Percentiles rank a stretch among this genome's conserved stretches.
Conservation (phyloP, 2,329 filamentous ascomycete species). For the Thelonectria olida region DNA sequence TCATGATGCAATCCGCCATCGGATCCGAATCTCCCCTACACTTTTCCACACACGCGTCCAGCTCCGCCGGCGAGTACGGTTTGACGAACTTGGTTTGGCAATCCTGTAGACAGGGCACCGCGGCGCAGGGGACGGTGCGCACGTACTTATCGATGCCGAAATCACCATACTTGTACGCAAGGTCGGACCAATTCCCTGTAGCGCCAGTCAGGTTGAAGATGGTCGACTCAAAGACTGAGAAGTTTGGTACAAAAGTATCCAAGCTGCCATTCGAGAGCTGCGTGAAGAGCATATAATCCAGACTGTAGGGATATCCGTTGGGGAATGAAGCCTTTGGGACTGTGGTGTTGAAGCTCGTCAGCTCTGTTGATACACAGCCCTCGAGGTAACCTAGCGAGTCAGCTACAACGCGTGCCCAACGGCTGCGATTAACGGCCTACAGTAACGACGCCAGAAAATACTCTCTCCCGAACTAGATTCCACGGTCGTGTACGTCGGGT, state of each 20-base stretch:
- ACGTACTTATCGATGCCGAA: constrained; percentile 1
- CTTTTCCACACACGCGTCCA: constrained; percentile 4
- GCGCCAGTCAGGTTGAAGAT: constrained; percentile 2
- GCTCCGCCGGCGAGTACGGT: not conserved
- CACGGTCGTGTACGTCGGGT: constrained; percentile 1
- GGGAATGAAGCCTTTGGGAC: constrained; percentile 13
- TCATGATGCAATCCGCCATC: not conserved
- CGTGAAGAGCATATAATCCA: not conserved
- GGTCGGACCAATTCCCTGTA: constrained; percentile 5
- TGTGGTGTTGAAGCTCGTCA: no score
- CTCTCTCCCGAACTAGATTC: not conserved
- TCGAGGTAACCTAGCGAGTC: constrained; percentile 17
- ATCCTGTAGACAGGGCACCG: constrained; percentile 3
- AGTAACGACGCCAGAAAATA: not conserved
- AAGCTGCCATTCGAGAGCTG: not conserved
- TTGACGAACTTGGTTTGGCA: constrained; percentile 10
- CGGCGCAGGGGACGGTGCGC: not conserved
- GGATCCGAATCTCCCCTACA: not conserved
- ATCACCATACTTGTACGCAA: not conserved
- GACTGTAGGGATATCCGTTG: not conserved
- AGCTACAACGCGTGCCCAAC: no score
- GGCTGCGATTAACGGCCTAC: no score
- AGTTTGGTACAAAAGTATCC: not conserved
- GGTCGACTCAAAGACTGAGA: not conserved
- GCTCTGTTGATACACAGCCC: constrained; percentile 9